Evolutionary conservation across 495 filamentous ascomycete species (phyloP).

Genomic region (Parachaetomium inaequale): DNA sequence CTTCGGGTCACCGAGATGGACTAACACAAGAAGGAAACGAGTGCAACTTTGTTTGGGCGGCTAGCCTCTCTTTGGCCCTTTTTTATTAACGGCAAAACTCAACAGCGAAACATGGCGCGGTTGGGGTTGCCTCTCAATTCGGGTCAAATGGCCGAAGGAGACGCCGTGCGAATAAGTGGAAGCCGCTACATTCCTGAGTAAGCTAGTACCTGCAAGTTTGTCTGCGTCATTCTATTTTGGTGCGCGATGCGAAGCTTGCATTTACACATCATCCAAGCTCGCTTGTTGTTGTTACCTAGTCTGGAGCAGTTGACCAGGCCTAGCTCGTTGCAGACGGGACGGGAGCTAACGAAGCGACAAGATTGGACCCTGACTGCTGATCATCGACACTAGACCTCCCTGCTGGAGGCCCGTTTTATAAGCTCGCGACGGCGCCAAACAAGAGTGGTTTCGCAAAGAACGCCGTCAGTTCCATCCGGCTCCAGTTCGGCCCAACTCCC

Average conservation of each 20-base stretch:
- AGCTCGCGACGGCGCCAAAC: slow-evolving; percentile 22
- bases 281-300: neutral
- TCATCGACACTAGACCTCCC: neutral
- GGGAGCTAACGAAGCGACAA: neutral
- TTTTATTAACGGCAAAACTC: too few relatives aligned
- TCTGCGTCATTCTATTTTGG: neutral
- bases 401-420: slow-evolving; percentile 4
- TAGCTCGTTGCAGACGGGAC: neutral
- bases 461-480: slow-evolving; percentile 17
- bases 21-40: neutral
- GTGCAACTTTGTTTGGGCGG: too few relatives aligned
- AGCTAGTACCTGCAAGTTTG: neutral
- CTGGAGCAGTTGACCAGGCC: neutral
- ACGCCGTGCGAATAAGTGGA: too few relatives aligned
- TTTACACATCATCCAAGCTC: neutral
- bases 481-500: slow-evolving; percentile 20
- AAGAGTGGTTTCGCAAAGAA: slow-evolving; percentile 17
- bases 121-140: too few relatives aligned
- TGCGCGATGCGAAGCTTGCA: neutral
- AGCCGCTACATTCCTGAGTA: too few relatives aligned
- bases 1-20: neutral
- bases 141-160: too few relatives aligned
- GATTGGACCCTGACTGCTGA: slow-evolving; percentile 5
- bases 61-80: too few relatives aligned
- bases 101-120: too few relatives aligned